Base-by-base conservation (phyloP, 495 filamentous ascomycete species). In the Viridothelium virens region DNA sequence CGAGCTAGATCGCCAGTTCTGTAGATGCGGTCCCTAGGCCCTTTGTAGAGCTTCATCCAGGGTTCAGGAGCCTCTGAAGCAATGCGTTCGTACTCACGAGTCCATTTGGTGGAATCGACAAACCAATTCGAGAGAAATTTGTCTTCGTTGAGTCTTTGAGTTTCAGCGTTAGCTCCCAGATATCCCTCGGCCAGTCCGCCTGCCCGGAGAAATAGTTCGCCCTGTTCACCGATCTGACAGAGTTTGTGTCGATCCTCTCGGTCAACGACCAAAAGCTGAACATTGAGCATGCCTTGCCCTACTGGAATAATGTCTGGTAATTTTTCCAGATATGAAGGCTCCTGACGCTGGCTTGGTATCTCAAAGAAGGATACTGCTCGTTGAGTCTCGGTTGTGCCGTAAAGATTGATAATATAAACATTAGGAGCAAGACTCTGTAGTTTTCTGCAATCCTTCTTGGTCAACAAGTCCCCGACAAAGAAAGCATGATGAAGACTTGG, bases 381-480 rank as follows among this genome's bases (percentile, higher is more conserved):
- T 73, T 91, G 89, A 0, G 91, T 96, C 74, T 97, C 92, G 0
- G 92, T 96, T 0, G 92, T 94, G 44, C 92, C 91, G 72, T 93
- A 96, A 89, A 94, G 91, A 78, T 94, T 93, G 66, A 91, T 85
- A 63, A 96, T 92, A 67, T 82, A 83, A 48, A 85, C 86, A 66
- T 96, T 96, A 0, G 83, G 81, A 0, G 92, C 94, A 46, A 97
- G 82, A 18, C 82, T 79, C 64, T 92, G 88, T 10, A 97, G 80
- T 18, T 85, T 81, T n/a, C 84, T 82, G 77, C 91, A 96, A 69
- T 97, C 92, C 70, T 86, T 83, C 73, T 89, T 96, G 67, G 89
- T 95, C 66, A 98, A 69, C 14, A 97, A 83, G 72, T 98, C 94
- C 38, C 94, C 94, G 6, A 98, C 94, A 71, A 96, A 97, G 82